Conservation (phyloP, 768 basidiomycete species). For the Boletus bicolor region DNA sequence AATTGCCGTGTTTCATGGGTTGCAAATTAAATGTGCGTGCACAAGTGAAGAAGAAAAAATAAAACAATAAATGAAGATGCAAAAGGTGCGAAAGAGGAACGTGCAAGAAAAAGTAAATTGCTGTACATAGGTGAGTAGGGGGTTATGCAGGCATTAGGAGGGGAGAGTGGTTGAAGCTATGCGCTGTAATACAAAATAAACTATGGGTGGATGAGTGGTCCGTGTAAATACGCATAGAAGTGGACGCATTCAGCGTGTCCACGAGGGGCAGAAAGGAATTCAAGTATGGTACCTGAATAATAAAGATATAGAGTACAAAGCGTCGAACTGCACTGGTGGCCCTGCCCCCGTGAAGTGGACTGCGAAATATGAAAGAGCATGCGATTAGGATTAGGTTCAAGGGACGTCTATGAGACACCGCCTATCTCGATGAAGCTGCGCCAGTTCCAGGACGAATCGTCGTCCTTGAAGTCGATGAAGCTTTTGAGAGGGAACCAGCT, state of each 20-base stretch:
- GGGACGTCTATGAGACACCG: conserved; percentile 19
- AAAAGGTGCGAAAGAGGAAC: background rate
- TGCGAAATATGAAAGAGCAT: background rate
- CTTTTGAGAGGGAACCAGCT: conserved; percentile 57
- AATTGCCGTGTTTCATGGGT: background rate
- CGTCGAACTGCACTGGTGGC: background rate
- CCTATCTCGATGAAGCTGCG: conserved; percentile 63
- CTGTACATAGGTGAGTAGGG: background rate
- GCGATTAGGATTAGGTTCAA: background rate
- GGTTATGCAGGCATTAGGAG: conserved; percentile 9
- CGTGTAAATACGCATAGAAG: conserved; percentile 21
- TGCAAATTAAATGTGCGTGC: background rate
- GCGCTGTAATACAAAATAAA: conserved; percentile 12
- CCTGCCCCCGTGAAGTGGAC: background rate
- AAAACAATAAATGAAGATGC: background rate
- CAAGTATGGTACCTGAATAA: conserved; percentile 17
- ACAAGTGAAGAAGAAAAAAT: background rate
- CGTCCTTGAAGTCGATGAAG: conserved; percentile 62
- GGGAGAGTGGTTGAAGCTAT: background rate
- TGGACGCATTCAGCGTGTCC: conserved; percentile 10
- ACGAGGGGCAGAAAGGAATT: background rate
- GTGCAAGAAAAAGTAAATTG: conserved; percentile 11
- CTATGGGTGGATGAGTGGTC: conserved; percentile 9
- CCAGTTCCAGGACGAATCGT: conserved; percentile 51
- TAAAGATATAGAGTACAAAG: conserved; percentile 3